Evolutionary conservation across 1,284 basidiomycete species (phyloP).

Genomic region (Pterulicium gracile): DNA sequence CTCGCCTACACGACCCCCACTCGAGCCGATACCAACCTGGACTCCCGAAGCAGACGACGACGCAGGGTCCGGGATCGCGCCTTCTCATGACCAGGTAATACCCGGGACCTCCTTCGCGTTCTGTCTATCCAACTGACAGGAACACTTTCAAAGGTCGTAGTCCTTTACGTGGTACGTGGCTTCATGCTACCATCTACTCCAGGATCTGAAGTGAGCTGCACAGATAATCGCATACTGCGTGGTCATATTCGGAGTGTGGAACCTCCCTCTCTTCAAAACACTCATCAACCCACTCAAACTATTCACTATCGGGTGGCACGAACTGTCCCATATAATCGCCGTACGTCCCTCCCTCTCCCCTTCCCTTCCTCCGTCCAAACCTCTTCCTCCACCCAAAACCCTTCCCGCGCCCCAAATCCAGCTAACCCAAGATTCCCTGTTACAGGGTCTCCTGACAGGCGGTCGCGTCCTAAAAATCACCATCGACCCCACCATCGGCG

Average conservation of each 20-base stretch:
- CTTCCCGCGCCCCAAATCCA: too few species aligned
- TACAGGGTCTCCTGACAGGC: conserved; percentile 67
- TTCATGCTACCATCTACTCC: conserved; percentile 4
- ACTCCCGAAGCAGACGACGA: background rate
- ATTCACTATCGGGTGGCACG: conserved; percentile 77
- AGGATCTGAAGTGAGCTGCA: background rate
- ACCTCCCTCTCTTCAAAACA: conserved; percentile 62
- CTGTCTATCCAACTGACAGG: too few species aligned
- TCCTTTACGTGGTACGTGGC: conserved; percentile 61
- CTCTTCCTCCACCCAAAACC: conserved; percentile 5
- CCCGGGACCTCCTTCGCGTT: conserved; percentile 8
- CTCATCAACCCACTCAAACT: conserved; percentile 73
- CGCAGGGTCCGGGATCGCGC: conserved; percentile 14
- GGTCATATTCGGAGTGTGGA: conserved; percentile 75
- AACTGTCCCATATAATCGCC: conserved; percentile 69
- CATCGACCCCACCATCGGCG: conserved; percentile 74
- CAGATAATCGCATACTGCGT: conserved; percentile 73
- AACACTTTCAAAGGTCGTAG: conserved; percentile 51
- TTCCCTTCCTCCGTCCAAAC: background rate
- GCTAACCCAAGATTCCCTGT: too few species aligned
- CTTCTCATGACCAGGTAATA: conserved; percentile 32
- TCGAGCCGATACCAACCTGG: conserved; percentile 9
- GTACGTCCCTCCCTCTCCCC: conserved; percentile 29
- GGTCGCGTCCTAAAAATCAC: conserved; percentile 66
- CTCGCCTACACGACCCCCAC: conserved; percentile 15